phyloP scores from a whole-genome alignment of 2,329 filamentous ascomycete genomes.

The Cercospora nicotianae region DNA sequence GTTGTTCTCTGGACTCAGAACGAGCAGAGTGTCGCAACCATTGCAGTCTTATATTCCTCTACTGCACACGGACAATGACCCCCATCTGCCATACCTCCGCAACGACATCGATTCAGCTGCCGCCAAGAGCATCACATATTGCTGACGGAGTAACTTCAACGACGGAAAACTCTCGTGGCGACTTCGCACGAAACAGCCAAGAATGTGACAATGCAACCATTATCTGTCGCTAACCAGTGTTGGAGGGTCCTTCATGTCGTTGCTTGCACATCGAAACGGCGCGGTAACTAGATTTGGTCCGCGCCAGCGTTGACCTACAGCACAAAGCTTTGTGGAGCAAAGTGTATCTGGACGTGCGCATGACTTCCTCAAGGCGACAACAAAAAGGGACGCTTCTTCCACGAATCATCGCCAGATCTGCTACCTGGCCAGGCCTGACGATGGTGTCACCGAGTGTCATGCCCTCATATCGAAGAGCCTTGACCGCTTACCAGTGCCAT shows the following conservation, averaged over 20 bases:
- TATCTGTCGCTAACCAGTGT: background rate
- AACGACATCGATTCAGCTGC: background rate
- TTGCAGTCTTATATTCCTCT: background rate
- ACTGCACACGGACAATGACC: background rate
- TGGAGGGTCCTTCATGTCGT: background rate
- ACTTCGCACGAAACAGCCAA: background rate
- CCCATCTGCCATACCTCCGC: background rate
- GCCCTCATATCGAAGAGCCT: background rate
- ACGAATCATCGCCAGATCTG: background rate
- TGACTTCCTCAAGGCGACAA: background rate
- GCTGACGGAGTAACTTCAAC: conserved; percentile 7
- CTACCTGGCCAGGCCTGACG: background rate
- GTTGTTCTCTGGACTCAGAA: background rate
- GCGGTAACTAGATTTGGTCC: background rate
- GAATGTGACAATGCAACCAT: conserved; percentile 6
- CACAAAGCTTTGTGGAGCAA: background rate
- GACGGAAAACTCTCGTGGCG: background rate
- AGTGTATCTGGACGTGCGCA: background rate
- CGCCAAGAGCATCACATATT: conserved; percentile 11
- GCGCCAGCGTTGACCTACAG: background rate
- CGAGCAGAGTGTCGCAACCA: background rate
- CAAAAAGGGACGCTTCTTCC: background rate
- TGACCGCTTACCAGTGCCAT: background rate
- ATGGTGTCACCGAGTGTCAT: background rate
- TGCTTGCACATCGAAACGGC: background rate